Evolutionary conservation across 2,329 filamentous ascomycete genomes (phyloP), one percentile per base, ranked within the genome.

Genomic region (Fusarium torulosum): DNA sequence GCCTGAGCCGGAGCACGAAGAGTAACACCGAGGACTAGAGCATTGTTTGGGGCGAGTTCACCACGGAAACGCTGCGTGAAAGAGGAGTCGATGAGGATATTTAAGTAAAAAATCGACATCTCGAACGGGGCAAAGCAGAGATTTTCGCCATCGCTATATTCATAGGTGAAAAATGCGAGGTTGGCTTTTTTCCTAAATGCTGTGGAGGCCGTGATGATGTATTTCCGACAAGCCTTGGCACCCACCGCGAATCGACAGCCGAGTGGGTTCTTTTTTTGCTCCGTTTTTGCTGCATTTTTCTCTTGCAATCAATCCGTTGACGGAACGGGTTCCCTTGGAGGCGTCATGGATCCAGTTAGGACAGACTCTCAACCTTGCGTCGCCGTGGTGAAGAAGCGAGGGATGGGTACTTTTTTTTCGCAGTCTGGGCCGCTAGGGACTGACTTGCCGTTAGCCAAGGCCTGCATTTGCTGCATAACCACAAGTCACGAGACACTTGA

Each of bases 381-480:
- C 69, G 67, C 60, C 41, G 46, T 68, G 71, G 69, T 72, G 65
- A 68, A 58, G 66, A 69, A 63, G 66, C 57, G 51, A 67, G 66
- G 56, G 56, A 71, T 71, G 58, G 67, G 54, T 50, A 53, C 42
- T 41, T 53, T 40, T 41, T 53, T 40, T 56, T 50, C 27, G 38
- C 33, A 53, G 46, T 45, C 57, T 45, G 55, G 60, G 58, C 54
- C 52, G 53, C 63, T 67, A 49, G 54, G 67, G 38, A 40, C 44
- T 41, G 44, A 50, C 23, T 53, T 56, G 57, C 66, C 50, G 44
- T 53, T 43, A 56, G 57, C n/a, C 57, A 62, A 62, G 49, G 40
- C 46, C 25, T 51, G 47, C 40, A 43, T 43, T 37, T 37, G 35
- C 44, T 57, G 58, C 68, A 71, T 67, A 52, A 57, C 25, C 37